These are phyloP conservation scores for Suillus lakei DNA, from an alignment of 768 basidiomycete genomes.

Conservation along the genomic window DNA sequence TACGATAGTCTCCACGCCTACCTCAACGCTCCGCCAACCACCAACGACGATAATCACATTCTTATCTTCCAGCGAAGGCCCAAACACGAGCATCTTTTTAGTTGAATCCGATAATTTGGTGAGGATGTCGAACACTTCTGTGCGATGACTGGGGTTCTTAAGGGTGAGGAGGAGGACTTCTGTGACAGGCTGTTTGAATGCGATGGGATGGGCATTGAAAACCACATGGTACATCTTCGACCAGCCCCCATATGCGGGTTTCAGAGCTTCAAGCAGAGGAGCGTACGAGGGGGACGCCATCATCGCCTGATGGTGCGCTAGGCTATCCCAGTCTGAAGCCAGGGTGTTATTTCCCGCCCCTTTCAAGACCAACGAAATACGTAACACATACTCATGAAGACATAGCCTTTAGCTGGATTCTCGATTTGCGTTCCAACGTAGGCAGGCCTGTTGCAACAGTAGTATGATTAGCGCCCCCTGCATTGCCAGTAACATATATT, in stretches of 20 bases:
- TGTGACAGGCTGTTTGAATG: constrained; percentile 28
- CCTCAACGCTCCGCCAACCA: constrained; percentile 32
- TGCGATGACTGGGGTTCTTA: constrained; percentile 29
- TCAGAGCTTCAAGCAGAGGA: constrained; percentile 11
- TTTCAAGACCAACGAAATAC: background rate
- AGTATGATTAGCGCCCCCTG: background rate
- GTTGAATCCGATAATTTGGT: constrained; percentile 18
- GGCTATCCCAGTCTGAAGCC: constrained; percentile 32
- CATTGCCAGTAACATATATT: background rate
- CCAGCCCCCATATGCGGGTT: constrained; percentile 11
- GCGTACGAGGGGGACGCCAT: constrained; percentile 9
- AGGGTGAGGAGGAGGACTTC: constrained; percentile 21
- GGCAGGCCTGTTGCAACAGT: constrained; percentile 16
- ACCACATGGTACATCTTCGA: constrained; percentile 25
- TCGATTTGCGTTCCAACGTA: constrained; percentile 28
- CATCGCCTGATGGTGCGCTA: constrained; percentile 23
- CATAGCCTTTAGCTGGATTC: constrained; percentile 13
- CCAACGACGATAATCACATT: constrained; percentile 23
- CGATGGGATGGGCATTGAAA: constrained; percentile 21
- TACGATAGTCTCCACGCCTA: constrained; percentile 10
- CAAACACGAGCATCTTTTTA: constrained; percentile 22
- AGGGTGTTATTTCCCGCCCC: background rate
- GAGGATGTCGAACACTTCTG: constrained; percentile 16
- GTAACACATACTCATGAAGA: constrained; percentile 24
- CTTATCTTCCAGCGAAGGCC: constrained; percentile 24